Evolutionary conservation across 2,329 filamentous ascomycete species (phyloP).

Genomic region (Rhinocladiella similis): DNA sequence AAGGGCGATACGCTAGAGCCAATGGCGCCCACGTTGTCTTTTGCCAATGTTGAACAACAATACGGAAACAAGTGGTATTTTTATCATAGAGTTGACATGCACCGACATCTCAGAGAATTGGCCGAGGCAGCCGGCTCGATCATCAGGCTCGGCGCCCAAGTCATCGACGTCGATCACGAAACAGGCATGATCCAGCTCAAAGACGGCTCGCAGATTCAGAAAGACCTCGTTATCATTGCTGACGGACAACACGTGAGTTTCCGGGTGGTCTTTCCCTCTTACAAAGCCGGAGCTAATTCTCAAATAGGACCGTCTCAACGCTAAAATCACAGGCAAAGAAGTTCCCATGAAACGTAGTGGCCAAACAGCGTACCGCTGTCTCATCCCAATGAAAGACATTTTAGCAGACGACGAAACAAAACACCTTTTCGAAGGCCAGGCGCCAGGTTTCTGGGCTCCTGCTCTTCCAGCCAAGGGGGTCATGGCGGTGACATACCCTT

Average conservation of each 20-base stretch:
- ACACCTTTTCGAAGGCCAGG: conserved; percentile 27
- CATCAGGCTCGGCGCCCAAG: conserved; percentile 32
- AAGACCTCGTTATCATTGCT: conserved; percentile 41
- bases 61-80: conserved; percentile 33
- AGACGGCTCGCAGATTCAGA: conserved; percentile 33
- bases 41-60: conserved; percentile 22
- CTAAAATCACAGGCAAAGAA: conserved; percentile 27
- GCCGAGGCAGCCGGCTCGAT: conserved; percentile 31
- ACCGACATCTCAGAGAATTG: conserved; percentile 37
- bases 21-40: conserved; percentile 28
- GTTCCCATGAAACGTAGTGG: conserved; percentile 29
- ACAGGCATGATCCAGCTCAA: conserved; percentile 32
- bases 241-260: conserved; percentile 33
- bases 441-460: conserved; percentile 30
- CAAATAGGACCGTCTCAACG: conserved; percentile 24
- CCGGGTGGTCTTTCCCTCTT: conserved; percentile 17
- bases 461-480: conserved; percentile 28
- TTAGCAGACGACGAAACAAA: conserved; percentile 26
- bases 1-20: conserved; percentile 30
- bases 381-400: conserved; percentile 30
- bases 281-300: conserved; percentile 13
- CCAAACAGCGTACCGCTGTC: conserved; percentile 30
- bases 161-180: conserved; percentile 31
- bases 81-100: conserved; percentile 45
- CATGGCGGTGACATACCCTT: conserved; percentile 31